Evolutionary conservation across 768 basidiomycete genomes (phyloP).

Genomic region (Hypholoma fasciculare): DNA sequence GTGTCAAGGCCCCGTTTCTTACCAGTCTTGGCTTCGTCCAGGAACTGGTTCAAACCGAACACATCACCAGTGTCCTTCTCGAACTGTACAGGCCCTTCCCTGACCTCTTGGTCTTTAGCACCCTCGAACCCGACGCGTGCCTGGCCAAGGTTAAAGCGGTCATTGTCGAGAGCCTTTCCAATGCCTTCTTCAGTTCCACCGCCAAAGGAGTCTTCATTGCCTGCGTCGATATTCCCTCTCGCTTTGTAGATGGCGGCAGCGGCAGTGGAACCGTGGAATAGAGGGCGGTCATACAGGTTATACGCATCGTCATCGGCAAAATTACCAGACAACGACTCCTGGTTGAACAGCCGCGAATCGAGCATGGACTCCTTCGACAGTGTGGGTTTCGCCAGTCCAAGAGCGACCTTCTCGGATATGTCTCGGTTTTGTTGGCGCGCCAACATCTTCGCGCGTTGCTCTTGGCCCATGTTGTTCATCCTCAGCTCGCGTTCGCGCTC

Average conservation of each 20-base stretch:
- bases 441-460: slow-evolving; percentile 93
- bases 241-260: slow-evolving; percentile 99
- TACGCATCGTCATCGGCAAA: slow-evolving; percentile 96
- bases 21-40: slow-evolving; percentile 97
- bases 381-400: slow-evolving; percentile 96
- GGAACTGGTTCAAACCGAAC: slow-evolving; percentile 94
- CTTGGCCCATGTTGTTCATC: slow-evolving; percentile 98
- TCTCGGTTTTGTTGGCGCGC: slow-evolving; percentile 97
- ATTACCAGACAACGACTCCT: slow-evolving; percentile 77
- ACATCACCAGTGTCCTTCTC: slow-evolving; percentile 98
- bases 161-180: slow-evolving; percentile 85
- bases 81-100: slow-evolving; percentile 96
- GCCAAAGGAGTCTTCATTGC: slow-evolving; percentile 89
- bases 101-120: slow-evolving; percentile 78
- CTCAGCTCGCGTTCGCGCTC: slow-evolving; percentile 97
- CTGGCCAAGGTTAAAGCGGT: slow-evolving; percentile 89
- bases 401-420: slow-evolving; percentile 98
- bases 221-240: slow-evolving; percentile 79
- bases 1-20: slow-evolving; percentile 86
- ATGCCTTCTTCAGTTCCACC: slow-evolving; percentile 97
- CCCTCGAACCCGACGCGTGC: slow-evolving; percentile 90
- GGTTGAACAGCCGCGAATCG: slow-evolving; percentile 96
- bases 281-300: slow-evolving; percentile 89
- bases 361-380: slow-evolving; percentile 96
- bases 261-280: slow-evolving; percentile 95